phyloP scores from a whole-genome alignment of 1,139 yeast genomes.

The Hanseniaspora uvarum region DNA sequence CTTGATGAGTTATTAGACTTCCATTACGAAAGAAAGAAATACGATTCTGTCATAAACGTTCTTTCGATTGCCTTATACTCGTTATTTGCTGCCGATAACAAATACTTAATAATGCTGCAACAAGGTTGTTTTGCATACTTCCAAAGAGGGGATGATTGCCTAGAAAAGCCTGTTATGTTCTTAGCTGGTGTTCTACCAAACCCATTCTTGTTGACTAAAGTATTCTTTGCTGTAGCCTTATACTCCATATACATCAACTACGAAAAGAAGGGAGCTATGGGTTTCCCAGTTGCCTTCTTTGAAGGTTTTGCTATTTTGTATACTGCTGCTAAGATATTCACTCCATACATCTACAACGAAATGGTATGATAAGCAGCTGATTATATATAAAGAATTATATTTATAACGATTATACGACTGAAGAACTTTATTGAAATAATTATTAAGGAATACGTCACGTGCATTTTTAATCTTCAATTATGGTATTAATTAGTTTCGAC shows the following conservation, averaged over 20 bases:
- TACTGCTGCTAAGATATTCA: constrained; percentile 69
- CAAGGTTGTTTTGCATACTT: constrained; percentile 84
- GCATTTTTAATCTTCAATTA: too few relatives aligned
- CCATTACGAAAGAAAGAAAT: constrained; percentile 65
- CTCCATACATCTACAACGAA: constrained; percentile 53
- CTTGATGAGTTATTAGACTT: constrained; percentile 49
- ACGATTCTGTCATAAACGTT: constrained; percentile 79
- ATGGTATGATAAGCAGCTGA: constrained; percentile 27
- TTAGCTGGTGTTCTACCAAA: constrained; percentile 71
- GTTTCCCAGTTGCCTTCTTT: constrained; percentile 62
- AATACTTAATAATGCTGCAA: constrained; percentile 59
- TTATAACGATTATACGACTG: not conserved
- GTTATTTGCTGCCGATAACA: constrained; percentile 75
- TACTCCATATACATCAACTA: constrained; percentile 69
- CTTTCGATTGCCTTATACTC: constrained; percentile 83
- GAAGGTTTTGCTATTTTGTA: constrained; percentile 60
- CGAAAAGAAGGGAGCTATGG: constrained; percentile 48
- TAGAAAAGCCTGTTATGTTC: constrained; percentile 69
- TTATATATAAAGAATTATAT: not conserved
- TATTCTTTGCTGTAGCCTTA: constrained; percentile 83
- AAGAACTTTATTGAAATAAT: too few relatives aligned
- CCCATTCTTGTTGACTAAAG: constrained; percentile 66
- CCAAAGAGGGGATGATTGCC: constrained; percentile 70
- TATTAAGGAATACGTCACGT: too few relatives aligned
- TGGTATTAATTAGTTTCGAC: too few relatives aligned